These are phyloP conservation scores for Colletotrichum cereale DNA, from an alignment of 2,329 filamentous ascomycete species.

Conservation along the genomic window DNA sequence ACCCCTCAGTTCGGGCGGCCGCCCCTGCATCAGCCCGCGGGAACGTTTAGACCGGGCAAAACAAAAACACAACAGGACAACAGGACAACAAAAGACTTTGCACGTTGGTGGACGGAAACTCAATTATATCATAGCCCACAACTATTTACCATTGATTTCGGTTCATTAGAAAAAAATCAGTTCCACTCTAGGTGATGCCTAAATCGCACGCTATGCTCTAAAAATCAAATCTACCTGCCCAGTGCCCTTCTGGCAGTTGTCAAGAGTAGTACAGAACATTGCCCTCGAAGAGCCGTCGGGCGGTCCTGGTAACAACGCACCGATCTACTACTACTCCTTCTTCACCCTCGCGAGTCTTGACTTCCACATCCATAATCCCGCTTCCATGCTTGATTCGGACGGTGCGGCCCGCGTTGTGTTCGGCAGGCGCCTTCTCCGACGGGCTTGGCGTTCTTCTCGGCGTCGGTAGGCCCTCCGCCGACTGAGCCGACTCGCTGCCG, in stretches of 20 bases:
- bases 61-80: background rate
- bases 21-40: background rate
- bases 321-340: slow-evolving; percentile 43
- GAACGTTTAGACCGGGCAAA: background rate
- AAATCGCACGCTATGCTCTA: slow-evolving; percentile 9
- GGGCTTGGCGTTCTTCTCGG: slow-evolving; percentile 45
- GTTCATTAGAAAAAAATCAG: too few species aligned
- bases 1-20: background rate
- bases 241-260: background rate
- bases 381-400: slow-evolving; percentile 46
- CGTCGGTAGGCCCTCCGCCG: slow-evolving; percentile 27
- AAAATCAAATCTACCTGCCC: background rate
- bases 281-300: slow-evolving; percentile 50
- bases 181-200: background rate
- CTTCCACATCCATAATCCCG: slow-evolving; percentile 47
- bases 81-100: too few species aligned
- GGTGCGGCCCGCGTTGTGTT: background rate
- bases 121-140: too few species aligned
- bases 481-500: background rate
- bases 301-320: slow-evolving; percentile 49
- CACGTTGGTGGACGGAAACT: background rate
- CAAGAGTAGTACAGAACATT: slow-evolving; percentile 46
- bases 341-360: slow-evolving; percentile 39
- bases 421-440: background rate
- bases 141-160: too few species aligned